Evolutionary conservation across 495 filamentous ascomycete genomes (phyloP), one percentile per base, ranked within the genome.

Genomic region (Lentithecium fluviatile): DNA sequence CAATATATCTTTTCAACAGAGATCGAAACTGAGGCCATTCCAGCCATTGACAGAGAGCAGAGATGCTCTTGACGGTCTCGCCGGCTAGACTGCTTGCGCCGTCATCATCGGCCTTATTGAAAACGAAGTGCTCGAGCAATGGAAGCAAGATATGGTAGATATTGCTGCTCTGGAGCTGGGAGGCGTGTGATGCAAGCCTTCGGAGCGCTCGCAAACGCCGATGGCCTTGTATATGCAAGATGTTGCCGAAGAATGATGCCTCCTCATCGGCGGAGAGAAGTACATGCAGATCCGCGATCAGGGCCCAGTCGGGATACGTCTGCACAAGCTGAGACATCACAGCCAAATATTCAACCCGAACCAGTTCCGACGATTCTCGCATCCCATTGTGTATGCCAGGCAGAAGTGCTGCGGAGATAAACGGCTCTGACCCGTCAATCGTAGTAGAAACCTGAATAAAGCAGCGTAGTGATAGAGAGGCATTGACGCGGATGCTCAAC

Each of bases 1-100:
- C 81, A 46, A 86, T 84, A 66, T 89, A 96, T 59, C 89, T 84
- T 63, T 85, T 83, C 65, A 97, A 82, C 13, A 91, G 82, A 5
- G 89, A 86, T 45, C 87, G 83, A 73, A 89, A 97, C 61, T 96
- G 91, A n/a, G 82, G 83, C 95, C 94, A 97, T 61, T 92, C 90
- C 45, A 97, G 73, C 34, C 83, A 91, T 46, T 82, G 77, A 1
- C 84, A 84, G 54, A 99, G 71, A 26, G 81, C 78, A 0, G 87
- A 86, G 58, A 97, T 83, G 1, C 90, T 87, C 19, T 75, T 79
- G 15, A 91, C 84, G 12, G 92, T 83, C 71, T 96, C 91, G 4
- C 89, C 89, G 36, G 87, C 85, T 51, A 97, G 75, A 51, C 92
- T 95, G 63, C 95, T 87, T 10, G 88, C 88, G 62, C 85, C 85